These are phyloP conservation scores for Orbilia ellipsospora DNA, from an alignment of 2,329 filamentous ascomycete genomes.

Conservation along the genomic window DNA sequence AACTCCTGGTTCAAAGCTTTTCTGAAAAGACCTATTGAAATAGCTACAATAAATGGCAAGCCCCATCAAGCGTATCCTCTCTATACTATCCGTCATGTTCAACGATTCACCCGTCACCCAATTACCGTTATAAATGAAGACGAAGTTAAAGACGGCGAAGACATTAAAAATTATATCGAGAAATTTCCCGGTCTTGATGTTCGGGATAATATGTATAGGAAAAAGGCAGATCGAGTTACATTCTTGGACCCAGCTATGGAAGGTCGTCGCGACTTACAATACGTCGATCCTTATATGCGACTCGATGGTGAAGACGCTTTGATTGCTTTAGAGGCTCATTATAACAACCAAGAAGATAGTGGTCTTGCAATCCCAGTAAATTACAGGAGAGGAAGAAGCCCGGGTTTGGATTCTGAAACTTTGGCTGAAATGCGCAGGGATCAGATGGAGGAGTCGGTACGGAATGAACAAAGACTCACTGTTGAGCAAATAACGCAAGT, in stretches of 20 bases:
- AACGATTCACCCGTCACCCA: slow-evolving; percentile 15
- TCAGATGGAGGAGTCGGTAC: not conserved
- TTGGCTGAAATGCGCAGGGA: slow-evolving; percentile 13
- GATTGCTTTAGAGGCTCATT: not conserved
- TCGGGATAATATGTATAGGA: slow-evolving; percentile 17
- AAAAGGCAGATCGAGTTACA: slow-evolving; percentile 9
- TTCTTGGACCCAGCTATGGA: not conserved
- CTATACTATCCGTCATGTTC: slow-evolving; percentile 27
- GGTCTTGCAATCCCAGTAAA: not conserved
- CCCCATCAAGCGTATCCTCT: slow-evolving; percentile 8
- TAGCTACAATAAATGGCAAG: slow-evolving; percentile 2
- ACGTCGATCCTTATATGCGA: slow-evolving; percentile 17
- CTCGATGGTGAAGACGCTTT: not conserved
- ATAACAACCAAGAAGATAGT: not conserved
- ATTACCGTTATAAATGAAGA: slow-evolving; percentile 29
- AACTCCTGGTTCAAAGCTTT: slow-evolving; percentile 16
- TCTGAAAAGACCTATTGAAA: not conserved
- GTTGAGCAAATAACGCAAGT: slow-evolving; percentile 9
- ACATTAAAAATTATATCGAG: slow-evolving; percentile 27
- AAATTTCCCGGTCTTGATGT: slow-evolving; percentile 25
- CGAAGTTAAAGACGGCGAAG: slow-evolving; percentile 2
- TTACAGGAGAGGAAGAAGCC: slow-evolving; percentile 2
- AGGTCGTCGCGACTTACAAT: not conserved
- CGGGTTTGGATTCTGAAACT: slow-evolving; percentile 18
- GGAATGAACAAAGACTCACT: slow-evolving; percentile 1